These are phyloP conservation scores for Lactarius vividus DNA, from an alignment of 768 basidiomycete species.

Conservation along the genomic window DNA sequence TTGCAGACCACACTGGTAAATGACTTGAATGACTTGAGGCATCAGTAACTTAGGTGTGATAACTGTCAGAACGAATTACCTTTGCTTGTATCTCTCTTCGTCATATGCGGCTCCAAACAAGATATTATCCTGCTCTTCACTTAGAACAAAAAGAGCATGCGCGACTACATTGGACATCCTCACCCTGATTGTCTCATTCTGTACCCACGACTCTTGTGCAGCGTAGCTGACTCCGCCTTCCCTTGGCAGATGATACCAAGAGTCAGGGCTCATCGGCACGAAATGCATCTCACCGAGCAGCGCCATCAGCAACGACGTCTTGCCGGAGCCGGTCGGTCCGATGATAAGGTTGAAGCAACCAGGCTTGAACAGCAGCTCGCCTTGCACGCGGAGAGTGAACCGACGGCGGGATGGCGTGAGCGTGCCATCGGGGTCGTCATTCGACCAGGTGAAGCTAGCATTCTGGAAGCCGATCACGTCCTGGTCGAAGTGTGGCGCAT, in stretches of 20 bases:
- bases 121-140: constrained; percentile 44
- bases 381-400: constrained; percentile 51
- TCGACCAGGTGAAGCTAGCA: constrained; percentile 55
- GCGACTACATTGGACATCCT: not conserved
- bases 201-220: constrained; percentile 83
- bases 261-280: constrained; percentile 46
- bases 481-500: constrained; percentile 22
- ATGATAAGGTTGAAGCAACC: constrained; percentile 56
- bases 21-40: not conserved
- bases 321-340: constrained; percentile 57
- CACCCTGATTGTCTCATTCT: constrained; percentile 72
- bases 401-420: constrained; percentile 44
- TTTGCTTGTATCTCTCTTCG: constrained; percentile 42
- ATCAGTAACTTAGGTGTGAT: not conserved
- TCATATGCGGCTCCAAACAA: constrained; percentile 49
- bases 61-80: constrained; percentile 28
- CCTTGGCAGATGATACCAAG: constrained; percentile 70
- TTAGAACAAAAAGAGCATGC: not conserved
- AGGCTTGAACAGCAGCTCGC: constrained; percentile 52
- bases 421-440: constrained; percentile 33
- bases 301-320: constrained; percentile 68
- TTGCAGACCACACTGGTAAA: constrained; percentile 30
- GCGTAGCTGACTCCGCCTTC: constrained; percentile 71
- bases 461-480: constrained; percentile 49
- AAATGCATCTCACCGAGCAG: constrained; percentile 69